Percentiles rank a stretch among this genome's conserved stretches.
phyloP scores from a whole-genome alignment of 2,329 filamentous ascomycete genomes.

The Colletotrichum nymphaeae region DNA sequence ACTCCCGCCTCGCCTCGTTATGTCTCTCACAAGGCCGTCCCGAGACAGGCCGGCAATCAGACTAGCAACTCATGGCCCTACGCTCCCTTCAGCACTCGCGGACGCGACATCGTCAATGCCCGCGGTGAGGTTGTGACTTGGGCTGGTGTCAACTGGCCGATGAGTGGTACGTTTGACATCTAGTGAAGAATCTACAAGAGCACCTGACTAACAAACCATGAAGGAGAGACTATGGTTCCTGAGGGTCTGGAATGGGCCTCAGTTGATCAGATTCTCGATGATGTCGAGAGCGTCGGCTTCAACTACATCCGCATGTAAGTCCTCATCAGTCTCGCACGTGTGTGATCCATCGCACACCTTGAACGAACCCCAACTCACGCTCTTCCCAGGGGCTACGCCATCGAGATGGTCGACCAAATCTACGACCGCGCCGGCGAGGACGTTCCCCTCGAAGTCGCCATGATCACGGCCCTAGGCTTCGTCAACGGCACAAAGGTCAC shows the following conservation, averaged over 20 bases:
- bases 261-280: slow-evolving; percentile 57
- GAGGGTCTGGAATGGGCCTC: slow-evolving; percentile 67
- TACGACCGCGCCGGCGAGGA: slow-evolving; percentile 52
- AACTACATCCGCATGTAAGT: slow-evolving; percentile 61
- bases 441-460: slow-evolving; percentile 51
- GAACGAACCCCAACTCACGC: not conserved
- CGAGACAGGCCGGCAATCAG: slow-evolving; percentile 22
- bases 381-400: slow-evolving; percentile 58
- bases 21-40: not conserved
- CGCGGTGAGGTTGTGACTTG: slow-evolving; percentile 51
- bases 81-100: slow-evolving; percentile 50
- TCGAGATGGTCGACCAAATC: slow-evolving; percentile 66
- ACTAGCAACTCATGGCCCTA: slow-evolving; percentile 42
- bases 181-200: slow-evolving; percentile 54
- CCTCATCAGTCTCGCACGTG: not conserved
- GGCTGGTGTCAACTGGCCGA: slow-evolving; percentile 65
- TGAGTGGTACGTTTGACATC: slow-evolving; percentile 63
- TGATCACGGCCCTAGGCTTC: slow-evolving; percentile 53
- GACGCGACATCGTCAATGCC: slow-evolving; percentile 50
- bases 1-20: slow-evolving; percentile 12
- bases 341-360: too few relatives aligned
- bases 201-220: slow-evolving; percentile 66
- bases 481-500: slow-evolving; percentile 60
- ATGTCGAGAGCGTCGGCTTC: slow-evolving; percentile 63
- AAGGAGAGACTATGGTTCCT: slow-evolving; percentile 67